phyloP scores from a whole-genome alignment of 83 land plant species.

The Larix sibirica region DNA sequence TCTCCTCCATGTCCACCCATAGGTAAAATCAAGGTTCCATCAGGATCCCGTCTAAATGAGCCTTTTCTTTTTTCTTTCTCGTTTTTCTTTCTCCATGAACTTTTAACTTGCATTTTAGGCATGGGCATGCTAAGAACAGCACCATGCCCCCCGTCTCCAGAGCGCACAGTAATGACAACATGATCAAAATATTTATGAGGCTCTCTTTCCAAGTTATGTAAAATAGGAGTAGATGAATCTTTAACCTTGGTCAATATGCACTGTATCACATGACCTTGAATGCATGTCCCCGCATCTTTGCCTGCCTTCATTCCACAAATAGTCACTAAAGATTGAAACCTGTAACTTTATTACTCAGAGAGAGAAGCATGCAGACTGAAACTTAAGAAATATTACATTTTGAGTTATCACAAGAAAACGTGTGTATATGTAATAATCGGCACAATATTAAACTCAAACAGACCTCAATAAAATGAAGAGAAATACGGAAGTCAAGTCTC shows the following conservation, averaged over 20 bases:
- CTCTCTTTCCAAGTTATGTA: constrained; percentile 48
- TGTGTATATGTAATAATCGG: too few relatives aligned
- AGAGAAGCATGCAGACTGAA: too few relatives aligned
- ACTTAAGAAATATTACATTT: too few relatives aligned
- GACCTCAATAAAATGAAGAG: too few relatives aligned
- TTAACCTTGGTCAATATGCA: constrained; percentile 35
- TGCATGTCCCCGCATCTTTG: too few relatives aligned
- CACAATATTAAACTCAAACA: too few relatives aligned
- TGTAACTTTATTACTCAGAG: too few relatives aligned
- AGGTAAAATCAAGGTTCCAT: constrained; percentile 87
- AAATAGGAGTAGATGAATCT: constrained; percentile 23
- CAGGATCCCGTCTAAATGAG: constrained; percentile 66
- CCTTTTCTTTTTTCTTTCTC: constrained; percentile 49
- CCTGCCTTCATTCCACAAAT: too few relatives aligned
- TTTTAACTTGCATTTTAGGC: constrained; percentile 33
- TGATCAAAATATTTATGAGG: constrained; percentile 97
- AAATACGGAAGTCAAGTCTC: too few relatives aligned
- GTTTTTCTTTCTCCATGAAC: constrained; percentile 35
- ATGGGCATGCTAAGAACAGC: constrained; percentile 75
- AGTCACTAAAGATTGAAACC: too few relatives aligned
- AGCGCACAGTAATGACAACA: constrained; percentile 85
- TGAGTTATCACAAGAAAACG: too few relatives aligned
- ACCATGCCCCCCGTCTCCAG: constrained; percentile 99
- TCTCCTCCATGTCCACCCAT: constrained; percentile 98
- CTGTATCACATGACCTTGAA: constrained; percentile 8